Evolutionary conservation across 139 green algal species (phyloP), one percentile per base, ranked within the genome.

Genomic region (Closterium sp.): DNA sequence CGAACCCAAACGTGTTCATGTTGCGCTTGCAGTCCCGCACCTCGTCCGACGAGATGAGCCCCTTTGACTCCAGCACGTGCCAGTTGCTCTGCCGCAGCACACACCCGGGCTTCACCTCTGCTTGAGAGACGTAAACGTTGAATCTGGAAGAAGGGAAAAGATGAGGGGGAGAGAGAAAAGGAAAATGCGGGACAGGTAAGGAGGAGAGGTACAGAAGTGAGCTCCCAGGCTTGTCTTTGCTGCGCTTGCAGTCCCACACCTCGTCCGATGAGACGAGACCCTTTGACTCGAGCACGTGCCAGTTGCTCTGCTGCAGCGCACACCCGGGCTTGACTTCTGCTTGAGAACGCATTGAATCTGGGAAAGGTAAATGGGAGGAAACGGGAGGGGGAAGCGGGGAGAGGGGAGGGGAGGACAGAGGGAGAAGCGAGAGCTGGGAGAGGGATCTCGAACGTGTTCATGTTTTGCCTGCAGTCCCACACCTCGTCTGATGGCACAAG

Each of bases 1-100:
- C 98, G 94, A 98, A 99, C 0, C 97, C 98, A 95, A 99, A 99
- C 1, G 98, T 99, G 95, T 99, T 99, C 97, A 99, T 99, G 93
- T 97, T 97, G 16, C 96, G 94, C 95, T 98, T 99, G 96, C 98
- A 99, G 33, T 95, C 86, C 84, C 97, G 93, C 89, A 97, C 96
- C 94, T 98, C 88, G 43, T 91, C 81, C 36, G 90, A 33, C 31
- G 92, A 94, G 4, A 99, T 96, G 34, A 99, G 95, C 34, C 97
- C 96, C 25, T 97, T 93, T 8, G 93, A 95, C 93, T 99, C 98
- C 81, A 99, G 94, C 85, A 99, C 96, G 33, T 95, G 95, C 83
- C 98, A 95, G 94, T 99, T 99, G 93, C 94, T 96, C 25, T 97
- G 96, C 33, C 97, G 93, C 86, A 99, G 94, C 85, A 99, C 97